Evolutionary conservation across 306 rosid species (phyloP).

Genomic region (Begonia loranthoides): DNA sequence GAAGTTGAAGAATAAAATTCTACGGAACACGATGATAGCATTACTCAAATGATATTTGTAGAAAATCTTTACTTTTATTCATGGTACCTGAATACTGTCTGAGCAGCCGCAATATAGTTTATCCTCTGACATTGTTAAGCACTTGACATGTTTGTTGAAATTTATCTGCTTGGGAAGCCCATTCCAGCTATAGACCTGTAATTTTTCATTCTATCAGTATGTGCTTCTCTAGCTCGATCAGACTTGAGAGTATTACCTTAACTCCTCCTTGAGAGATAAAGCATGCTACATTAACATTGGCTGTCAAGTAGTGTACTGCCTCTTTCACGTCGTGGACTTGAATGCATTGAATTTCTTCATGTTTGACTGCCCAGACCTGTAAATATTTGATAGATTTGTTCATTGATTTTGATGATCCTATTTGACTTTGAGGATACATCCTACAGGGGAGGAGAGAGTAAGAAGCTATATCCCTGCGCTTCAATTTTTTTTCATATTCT

Average conservation of each 20-base stretch:
- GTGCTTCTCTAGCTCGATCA: background rate
- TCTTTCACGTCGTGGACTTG: constrained; percentile 74
- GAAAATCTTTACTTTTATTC: background rate
- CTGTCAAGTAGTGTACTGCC: constrained; percentile 52
- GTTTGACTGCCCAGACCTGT: constrained; percentile 62
- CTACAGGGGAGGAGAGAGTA: too few species aligned
- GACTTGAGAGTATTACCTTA: constrained; percentile 28
- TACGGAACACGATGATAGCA: too few species aligned
- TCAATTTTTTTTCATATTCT: too few species aligned
- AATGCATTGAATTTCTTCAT: constrained; percentile 54
- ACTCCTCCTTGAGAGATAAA: constrained; percentile 74
- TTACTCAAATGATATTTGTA: too few species aligned
- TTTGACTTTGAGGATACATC: too few species aligned
- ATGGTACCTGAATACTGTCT: constrained; percentile 54
- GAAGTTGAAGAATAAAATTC: background rate
- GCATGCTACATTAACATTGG: constrained; percentile 52
- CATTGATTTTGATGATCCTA: too few species aligned
- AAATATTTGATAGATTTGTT: background rate
- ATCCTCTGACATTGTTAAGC: constrained; percentile 55
- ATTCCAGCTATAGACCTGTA: constrained; percentile 53
- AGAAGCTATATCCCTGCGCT: too few species aligned
- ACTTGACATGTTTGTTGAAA: constrained; percentile 67
- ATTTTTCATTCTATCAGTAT: background rate
- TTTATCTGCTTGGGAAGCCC: constrained; percentile 56
- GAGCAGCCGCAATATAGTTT: constrained; percentile 79